A percentile compares a stretch with the other conserved stretches of the same genome.
phyloP scores from a whole-genome alignment of 225 moss, liverwort and hornwort species.

The Marchantia polymorpha region DNA sequence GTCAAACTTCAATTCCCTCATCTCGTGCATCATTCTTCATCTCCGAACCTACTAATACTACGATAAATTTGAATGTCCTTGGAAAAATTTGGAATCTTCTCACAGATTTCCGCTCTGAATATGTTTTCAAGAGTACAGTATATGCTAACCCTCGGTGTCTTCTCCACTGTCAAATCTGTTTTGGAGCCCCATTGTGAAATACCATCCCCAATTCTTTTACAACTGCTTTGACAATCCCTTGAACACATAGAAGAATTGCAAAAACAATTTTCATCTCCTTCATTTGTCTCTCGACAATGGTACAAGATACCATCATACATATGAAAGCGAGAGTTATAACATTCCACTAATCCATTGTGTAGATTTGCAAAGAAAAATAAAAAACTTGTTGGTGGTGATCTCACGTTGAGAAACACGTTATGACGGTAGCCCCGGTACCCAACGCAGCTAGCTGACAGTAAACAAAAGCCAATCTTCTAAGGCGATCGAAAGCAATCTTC shows the following conservation, averaged over 20 bases:
- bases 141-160: background rate
- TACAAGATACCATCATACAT: background rate
- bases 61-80: background rate
- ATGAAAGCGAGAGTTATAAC: background rate
- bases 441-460: too few species aligned
- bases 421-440: too few species aligned
- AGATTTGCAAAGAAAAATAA: background rate
- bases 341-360: background rate
- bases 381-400: background rate
- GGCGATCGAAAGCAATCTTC: too few species aligned
- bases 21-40: background rate
- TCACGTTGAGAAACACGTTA: too few species aligned
- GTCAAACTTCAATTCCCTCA: background rate
- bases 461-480: too few species aligned
- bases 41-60: background rate
- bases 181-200: background rate
- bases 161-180: background rate
- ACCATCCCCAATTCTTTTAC: background rate
- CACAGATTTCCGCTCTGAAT: too few species aligned
- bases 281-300: too few species aligned
- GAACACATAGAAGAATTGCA: background rate
- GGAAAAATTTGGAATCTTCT: background rate
- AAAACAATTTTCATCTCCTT: too few species aligned
- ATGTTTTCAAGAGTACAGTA: background rate
- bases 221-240: background rate